These are phyloP conservation scores for Tetraselmis striata DNA, from an alignment of 139 green algal genomes.

Conservation along the genomic window DNA sequence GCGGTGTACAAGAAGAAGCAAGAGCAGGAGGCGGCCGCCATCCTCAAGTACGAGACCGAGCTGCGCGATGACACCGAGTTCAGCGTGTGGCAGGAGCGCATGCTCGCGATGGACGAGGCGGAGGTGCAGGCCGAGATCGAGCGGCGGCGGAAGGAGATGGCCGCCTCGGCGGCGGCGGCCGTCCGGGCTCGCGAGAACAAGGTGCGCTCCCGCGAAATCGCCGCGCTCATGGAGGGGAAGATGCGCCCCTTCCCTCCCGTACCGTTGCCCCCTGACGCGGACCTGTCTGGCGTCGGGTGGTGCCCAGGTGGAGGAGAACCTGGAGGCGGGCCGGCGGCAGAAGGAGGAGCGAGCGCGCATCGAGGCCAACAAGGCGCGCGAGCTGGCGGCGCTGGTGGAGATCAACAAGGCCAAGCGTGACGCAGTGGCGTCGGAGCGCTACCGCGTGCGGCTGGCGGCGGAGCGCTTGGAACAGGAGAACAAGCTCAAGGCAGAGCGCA, in stretches of 20 bases:
- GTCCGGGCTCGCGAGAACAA: slow-evolving; percentile 28
- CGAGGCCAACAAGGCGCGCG: slow-evolving; percentile 29
- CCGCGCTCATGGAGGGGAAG: no score
- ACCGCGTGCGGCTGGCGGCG: slow-evolving; percentile 25
- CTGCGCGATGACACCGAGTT: slow-evolving; percentile 52
- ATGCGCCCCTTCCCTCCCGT: neutral
- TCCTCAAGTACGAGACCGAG: slow-evolving; percentile 62
- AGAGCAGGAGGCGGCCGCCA: slow-evolving; percentile 45
- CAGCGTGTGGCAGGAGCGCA: slow-evolving; percentile 29
- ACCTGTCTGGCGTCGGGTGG: neutral
- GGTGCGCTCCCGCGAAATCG: no score
- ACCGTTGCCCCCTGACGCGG: neutral
- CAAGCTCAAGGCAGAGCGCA: neutral
- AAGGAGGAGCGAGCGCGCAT: slow-evolving; percentile 36
- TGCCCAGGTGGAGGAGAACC: slow-evolving; percentile 28
- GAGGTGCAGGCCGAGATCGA: slow-evolving; percentile 26
- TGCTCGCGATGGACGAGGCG: slow-evolving; percentile 4
- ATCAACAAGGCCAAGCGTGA: slow-evolving; percentile 28
- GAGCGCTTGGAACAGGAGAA: slow-evolving; percentile 28
- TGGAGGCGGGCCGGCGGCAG: slow-evolving; percentile 16
- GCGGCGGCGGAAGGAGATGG: slow-evolving; percentile 46
- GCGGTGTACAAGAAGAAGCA: slow-evolving; percentile 65
- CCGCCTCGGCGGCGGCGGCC: slow-evolving; percentile 30
- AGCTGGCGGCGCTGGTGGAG: slow-evolving; percentile 33
- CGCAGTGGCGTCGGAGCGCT: slow-evolving; percentile 33